Percentiles rank a stretch among this genome's conserved stretches.
Conservation (phyloP, 129 eudicot genomes). For the Gnaphalium uliginosum region DNA sequence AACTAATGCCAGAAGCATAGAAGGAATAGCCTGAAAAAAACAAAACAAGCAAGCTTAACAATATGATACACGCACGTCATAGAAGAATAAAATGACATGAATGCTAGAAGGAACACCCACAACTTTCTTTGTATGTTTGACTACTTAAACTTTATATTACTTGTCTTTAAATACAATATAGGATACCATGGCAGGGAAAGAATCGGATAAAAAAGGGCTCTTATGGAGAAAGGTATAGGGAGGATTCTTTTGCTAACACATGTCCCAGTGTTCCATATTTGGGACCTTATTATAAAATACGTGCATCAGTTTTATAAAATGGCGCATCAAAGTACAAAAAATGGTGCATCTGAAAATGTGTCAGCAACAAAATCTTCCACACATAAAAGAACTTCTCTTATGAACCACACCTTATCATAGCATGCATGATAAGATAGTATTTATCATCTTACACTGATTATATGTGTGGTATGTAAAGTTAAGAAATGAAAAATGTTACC, state of each 20-base stretch:
- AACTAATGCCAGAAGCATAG: slow-evolving; percentile 94
- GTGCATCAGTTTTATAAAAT: too few relatives aligned
- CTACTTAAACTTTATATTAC: neutral
- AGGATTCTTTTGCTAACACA: too few relatives aligned
- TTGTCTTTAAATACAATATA: too few relatives aligned
- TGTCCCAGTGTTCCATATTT: too few relatives aligned
- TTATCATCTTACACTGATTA: slow-evolving; percentile 8
- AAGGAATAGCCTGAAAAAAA: slow-evolving; percentile 87
- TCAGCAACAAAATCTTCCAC: too few relatives aligned
- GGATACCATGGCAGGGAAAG: neutral
- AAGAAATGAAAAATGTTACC: slow-evolving; percentile 47
- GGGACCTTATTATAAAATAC: too few relatives aligned
- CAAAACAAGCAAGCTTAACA: slow-evolving; percentile 12
- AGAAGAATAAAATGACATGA: neutral
- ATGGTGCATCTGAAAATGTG: too few relatives aligned
- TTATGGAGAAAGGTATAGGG: too few relatives aligned
- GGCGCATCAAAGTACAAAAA: too few relatives aligned
- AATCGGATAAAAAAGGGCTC: too few relatives aligned
- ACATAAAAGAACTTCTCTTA: too few relatives aligned
- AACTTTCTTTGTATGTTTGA: neutral
- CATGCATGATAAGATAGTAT: neutral
- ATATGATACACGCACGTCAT: neutral
- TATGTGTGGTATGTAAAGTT: neutral
- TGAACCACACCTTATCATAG: neutral
- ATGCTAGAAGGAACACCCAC: neutral